These are phyloP conservation scores for Eucommia ulmoides DNA, from an alignment of 257 asterid species.

Conservation along the genomic window DNA sequence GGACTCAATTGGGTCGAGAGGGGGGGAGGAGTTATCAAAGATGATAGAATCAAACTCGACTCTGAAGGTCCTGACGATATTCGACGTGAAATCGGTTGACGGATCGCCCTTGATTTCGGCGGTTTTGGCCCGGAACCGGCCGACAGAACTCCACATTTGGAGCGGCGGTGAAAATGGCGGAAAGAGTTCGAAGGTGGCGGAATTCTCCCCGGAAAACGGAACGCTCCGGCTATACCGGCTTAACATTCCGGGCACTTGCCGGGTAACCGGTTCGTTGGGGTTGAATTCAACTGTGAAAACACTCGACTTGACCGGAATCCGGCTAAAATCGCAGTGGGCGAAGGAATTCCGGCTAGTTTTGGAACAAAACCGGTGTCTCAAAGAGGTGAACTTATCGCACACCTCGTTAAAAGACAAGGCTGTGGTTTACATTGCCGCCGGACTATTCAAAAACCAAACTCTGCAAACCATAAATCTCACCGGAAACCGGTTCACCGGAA, in stretches of 20 bases:
- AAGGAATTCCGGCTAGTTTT: constrained; percentile 74
- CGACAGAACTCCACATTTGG: constrained; percentile 69
- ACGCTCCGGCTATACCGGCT: constrained; percentile 43
- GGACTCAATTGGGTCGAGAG: constrained; percentile 64
- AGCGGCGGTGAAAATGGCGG: constrained; percentile 21
- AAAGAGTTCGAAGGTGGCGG: constrained; percentile 37
- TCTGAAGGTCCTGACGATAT: constrained; percentile 40
- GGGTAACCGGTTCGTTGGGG: constrained; percentile 62
- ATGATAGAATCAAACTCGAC: constrained; percentile 89
- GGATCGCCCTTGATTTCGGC: constrained; percentile 70
- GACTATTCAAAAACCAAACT: constrained; percentile 56
- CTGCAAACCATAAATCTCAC: constrained; percentile 49
- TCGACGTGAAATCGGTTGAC: constrained; percentile 32
- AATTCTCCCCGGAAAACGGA: constrained; percentile 41
- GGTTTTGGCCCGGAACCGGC: constrained; percentile 66
- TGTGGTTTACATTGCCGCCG: constrained; percentile 65
- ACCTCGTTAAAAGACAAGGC: constrained; percentile 65
- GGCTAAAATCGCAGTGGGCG: constrained; percentile 68
- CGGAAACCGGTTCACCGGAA: constrained; percentile 55
- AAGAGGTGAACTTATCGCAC: constrained; percentile 48
- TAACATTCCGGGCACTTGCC: constrained; percentile 38
- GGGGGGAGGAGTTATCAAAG: constrained; percentile 69
- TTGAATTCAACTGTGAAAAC: constrained; percentile 54
- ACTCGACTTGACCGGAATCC: constrained; percentile 61
- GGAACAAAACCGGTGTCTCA: constrained; percentile 60